Base-by-base conservation (phyloP, 164 flowering plant species). In the Malania oleifera region DNA sequence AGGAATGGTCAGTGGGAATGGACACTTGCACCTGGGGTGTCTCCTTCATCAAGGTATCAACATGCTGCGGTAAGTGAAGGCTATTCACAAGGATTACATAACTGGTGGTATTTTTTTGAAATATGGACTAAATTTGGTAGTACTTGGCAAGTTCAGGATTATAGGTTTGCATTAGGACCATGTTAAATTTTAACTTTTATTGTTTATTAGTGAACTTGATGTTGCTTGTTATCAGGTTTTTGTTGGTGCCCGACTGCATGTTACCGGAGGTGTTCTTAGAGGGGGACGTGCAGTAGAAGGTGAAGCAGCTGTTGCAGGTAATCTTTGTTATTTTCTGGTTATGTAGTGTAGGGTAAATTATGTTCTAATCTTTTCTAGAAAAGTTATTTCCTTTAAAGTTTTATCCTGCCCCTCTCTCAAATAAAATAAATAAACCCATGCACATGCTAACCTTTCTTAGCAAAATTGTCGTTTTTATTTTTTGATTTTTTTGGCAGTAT, bases 1-100 rank as follows among this genome's bases (percentile, higher is more conserved):
- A 81, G 97, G 74, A 91, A 86, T 76, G 96, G 97, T 53, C 89
- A 83, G 62, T 95, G 99, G 99, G 99, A 95, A 69, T 95, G 99
- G 99, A 91, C 95, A 62, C 95, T 88, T 78, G 99, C 99, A 47
- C 99, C 99, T 54, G 99, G 99, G 34, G 93, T 91, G 56, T 82
- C 95, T 67, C 96, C 99, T 71, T 95, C 99, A 23, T 82, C 91
- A 35, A 83, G 99, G 63, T 95, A 95, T 72, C 83, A 95, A 64
- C 99, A 95, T 84, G 86, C 96, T 61, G 86, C 97, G 78, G 99
- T 95, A 79, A 88, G 95, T 84, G 25, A 60, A 40, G 20, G 45
- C 18, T 25, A 47, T 54, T 26, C 7, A 23, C 34, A 31, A 22
- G 57, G 44, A 54, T 24, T 43, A 15, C 23, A 7, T 35, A 26